Base-by-base conservation (phyloP, 768 basidiomycete species). In the Tricholoma bakamatsutake region DNA sequence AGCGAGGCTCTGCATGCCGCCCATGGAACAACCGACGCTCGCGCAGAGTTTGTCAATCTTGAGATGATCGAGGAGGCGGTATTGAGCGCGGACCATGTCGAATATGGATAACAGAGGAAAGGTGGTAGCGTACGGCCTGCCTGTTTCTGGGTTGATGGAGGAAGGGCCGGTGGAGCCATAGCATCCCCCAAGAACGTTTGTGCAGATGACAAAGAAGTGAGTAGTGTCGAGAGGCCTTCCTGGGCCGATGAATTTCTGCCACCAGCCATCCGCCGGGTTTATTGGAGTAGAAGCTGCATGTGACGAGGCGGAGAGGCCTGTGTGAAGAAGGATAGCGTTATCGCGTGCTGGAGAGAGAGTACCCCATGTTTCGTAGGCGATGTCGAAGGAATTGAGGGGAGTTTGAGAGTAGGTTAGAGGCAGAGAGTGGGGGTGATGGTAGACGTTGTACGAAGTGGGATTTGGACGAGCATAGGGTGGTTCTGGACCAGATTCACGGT, bases 291-390 rank as follows among this genome's bases (percentile, higher is more conserved):
- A 85, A 2, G 93, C 90, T 0, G 94, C 93, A 72, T 99, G 97
- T 0, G 94, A 97, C 1, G 93, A 95, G 0, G 95, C 97, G 10
- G 92, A 95, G 3, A 99, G 81, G 15, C 97, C 97, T 0, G 97
- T 99, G 65, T 98, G 95, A 10, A 99, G 80, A 11, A 99, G 84
- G 49, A 99, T 94, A 49, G 81, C 96, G 66, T 99, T 98, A 69
- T 93, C 87, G 43, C 78, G 80, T 6, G 73, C 62, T 0, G 87
- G 75, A 21, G 90, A 89, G 43, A 98, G 86, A 1, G 82, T 83
- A 2, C 97, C 97, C 97, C 97, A 99, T 0, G 97, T 92, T 75
- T 99, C 97, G 78, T 98, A 99, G 0, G 97, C 97, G 56, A 98
- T 81, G 61, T 92, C 83, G 62, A 93, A 86, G 6, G 83, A 73